Base-by-base conservation (phyloP, 768 basidiomycete species). In the Paxillus rubicundulus region DNA sequence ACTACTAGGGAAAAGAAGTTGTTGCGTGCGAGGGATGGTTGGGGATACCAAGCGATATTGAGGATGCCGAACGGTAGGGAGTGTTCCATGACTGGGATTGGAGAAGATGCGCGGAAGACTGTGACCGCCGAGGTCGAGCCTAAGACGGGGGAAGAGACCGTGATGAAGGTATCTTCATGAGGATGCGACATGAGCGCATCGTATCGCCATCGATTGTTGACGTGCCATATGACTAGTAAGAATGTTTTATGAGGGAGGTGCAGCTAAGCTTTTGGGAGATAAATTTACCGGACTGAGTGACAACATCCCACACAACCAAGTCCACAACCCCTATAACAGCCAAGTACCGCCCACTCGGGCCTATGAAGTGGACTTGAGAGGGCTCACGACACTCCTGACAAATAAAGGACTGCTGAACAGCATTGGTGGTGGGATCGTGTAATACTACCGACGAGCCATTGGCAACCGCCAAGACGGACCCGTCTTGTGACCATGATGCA, bases 401-500 rank as follows among this genome's bases (percentile, higher is more conserved):
- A 24, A 79, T 77, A 54, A 93, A 73, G 0, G 81, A 82, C 40
- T 82, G 82, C 17, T 79, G 73, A 14, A 89, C 70, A 20, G 74
- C 68, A 54, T 82, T 86, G 20, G 82, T 82, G 18, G 72, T 60
- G 0, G 89, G 78, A 60, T 92, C 85, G 69, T 89, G 97, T 6
- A 98, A 68, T 5, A 83, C 81, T 47, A 95, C 76, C 53, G 81
- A 81, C 14, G 78, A 64, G 0, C 83, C 84, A 47, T 88, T 78
- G 12, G 85, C 76, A 18, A 95, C 78, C 12, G 87, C 88, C 42
- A 98, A 73, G 30, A 99, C 75, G 5, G 94, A 94, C 9, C 83
- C 87, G 66, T 99, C 97, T 4, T 77, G 78, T 6, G 95, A 91
- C 85, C 93, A 97, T 1, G 84, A 78, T 0, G 80, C 74, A 56